Evolutionary conservation across 2,329 filamentous ascomycete species (phyloP).

Genomic region (Phialophora expanda): DNA sequence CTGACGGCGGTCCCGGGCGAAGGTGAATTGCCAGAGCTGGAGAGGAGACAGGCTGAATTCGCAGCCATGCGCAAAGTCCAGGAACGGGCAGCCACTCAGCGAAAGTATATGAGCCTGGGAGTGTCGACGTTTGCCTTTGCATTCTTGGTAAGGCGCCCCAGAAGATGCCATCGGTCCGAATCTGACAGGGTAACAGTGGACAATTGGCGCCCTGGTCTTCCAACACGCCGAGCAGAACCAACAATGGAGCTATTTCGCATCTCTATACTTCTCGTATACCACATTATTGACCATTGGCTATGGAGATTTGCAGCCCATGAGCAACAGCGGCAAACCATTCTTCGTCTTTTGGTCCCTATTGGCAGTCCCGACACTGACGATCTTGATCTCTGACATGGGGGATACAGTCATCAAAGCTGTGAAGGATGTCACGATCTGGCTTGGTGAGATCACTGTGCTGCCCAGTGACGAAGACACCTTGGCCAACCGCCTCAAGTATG

Average conservation of each 20-base stretch:
- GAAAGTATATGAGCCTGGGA: slow-evolving; percentile 52
- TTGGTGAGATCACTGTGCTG: slow-evolving; percentile 61
- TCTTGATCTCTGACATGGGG: slow-evolving; percentile 61
- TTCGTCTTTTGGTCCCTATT: slow-evolving; percentile 64
- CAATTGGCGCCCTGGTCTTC: slow-evolving; percentile 59
- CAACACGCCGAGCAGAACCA: slow-evolving; percentile 52
- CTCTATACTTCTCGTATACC: slow-evolving; percentile 60
- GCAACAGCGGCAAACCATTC: slow-evolving; percentile 60
- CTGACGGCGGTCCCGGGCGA: slow-evolving; percentile 32
- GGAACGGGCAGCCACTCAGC: slow-evolving; percentile 47
- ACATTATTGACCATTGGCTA: slow-evolving; percentile 62
- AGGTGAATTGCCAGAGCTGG: slow-evolving; percentile 28
- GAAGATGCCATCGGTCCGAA: not conserved
- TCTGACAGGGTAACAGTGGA: slow-evolving; percentile 47
- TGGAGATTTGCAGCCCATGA: slow-evolving; percentile 55
- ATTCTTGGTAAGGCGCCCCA: slow-evolving; percentile 41
- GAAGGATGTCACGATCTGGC: slow-evolving; percentile 60
- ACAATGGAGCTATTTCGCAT: slow-evolving; percentile 59
- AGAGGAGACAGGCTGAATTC: slow-evolving; percentile 47
- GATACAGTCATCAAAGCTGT: slow-evolving; percentile 60
- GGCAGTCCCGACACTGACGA: slow-evolving; percentile 60
- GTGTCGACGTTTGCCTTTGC: slow-evolving; percentile 45
- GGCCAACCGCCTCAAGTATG: slow-evolving; percentile 39
- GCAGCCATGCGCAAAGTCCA: slow-evolving; percentile 55
- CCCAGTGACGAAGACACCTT: slow-evolving; percentile 55